Evolutionary conservation across 495 filamentous ascomycete genomes (phyloP).

Genomic region (Evernia prunastri): DNA sequence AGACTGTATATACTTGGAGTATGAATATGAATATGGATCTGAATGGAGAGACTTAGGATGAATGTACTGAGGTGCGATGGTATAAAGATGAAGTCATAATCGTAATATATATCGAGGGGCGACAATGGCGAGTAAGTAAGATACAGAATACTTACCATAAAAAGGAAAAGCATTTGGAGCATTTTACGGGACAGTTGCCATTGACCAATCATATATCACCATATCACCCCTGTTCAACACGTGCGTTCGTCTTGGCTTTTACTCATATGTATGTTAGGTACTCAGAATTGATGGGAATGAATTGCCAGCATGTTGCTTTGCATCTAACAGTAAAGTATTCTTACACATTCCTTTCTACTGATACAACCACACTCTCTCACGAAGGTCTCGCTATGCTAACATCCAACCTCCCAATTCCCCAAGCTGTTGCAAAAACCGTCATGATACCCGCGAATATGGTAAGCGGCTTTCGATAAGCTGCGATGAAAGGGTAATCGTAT

Average conservation of each 20-base stretch:
- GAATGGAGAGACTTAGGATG: neutral
- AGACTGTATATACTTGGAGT: too few relatives aligned
- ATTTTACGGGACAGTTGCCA: neutral
- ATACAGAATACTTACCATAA: too few relatives aligned
- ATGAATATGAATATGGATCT: too few relatives aligned
- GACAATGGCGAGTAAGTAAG: neutral
- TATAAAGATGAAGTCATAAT: neutral
- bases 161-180: too few relatives aligned
- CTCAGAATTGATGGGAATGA: too few relatives aligned
- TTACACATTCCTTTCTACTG: neutral
- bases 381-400: constrained; percentile 57
- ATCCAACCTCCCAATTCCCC: constrained; percentile 71
- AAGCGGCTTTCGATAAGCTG: constrained; percentile 77
- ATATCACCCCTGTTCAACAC: neutral
- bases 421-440: constrained; percentile 66
- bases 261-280: too few relatives aligned
- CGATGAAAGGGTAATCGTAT: constrained; percentile 76
- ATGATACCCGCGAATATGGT: constrained; percentile 70
- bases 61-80: neutral
- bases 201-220: neutral
- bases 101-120: neutral
- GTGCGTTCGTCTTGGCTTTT: neutral
- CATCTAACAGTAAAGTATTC: too few relatives aligned
- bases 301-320: too few relatives aligned
- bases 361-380: constrained; percentile 7